Conservation (phyloP, 169 alveolate species). For the Plasmodium malariae region DNA sequence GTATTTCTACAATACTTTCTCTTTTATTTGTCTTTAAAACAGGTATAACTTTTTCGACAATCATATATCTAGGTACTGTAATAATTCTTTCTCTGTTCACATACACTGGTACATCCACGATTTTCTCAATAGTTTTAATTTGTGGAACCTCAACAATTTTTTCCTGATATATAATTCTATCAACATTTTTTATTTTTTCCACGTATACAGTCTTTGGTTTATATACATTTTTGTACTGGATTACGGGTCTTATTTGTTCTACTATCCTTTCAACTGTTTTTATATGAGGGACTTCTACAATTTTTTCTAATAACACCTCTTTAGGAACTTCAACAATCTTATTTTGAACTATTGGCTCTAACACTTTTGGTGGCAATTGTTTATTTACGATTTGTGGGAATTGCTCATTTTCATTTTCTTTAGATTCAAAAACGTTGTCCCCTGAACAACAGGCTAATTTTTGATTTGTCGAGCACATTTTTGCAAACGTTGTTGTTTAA, state of each 20-base stretch:
- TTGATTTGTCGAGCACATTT: slow-evolving; percentile 63
- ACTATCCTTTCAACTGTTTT: slow-evolving; percentile 88
- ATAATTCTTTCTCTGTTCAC: slow-evolving; percentile 87
- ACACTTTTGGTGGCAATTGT: slow-evolving; percentile 72
- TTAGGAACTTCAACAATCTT: slow-evolving; percentile 86
- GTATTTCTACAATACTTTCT: slow-evolving; percentile 80
- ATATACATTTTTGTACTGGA: slow-evolving; percentile 85
- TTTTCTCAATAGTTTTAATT: slow-evolving; percentile 86
- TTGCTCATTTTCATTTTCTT: slow-evolving; percentile 21
- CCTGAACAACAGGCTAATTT: slow-evolving; percentile 59
- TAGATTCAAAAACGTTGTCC: slow-evolving; percentile 55
- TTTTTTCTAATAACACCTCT: slow-evolving; percentile 86
- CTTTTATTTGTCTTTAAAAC: slow-evolving; percentile 85
- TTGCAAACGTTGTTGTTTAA: no score
- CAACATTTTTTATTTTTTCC: slow-evolving; percentile 86
- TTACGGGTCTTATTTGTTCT: slow-evolving; percentile 86
- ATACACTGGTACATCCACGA: slow-evolving; percentile 88
- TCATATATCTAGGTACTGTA: slow-evolving; percentile 86
- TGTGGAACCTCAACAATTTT: slow-evolving; percentile 90
- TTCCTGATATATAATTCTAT: slow-evolving; percentile 85
- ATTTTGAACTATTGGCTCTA: slow-evolving; percentile 80
- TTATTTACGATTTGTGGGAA: slow-evolving; percentile 71
- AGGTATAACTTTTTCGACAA: slow-evolving; percentile 88
- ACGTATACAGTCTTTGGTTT: slow-evolving; percentile 86
- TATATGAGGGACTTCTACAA: slow-evolving; percentile 89